Evolutionary conservation across 495 filamentous ascomycete species (phyloP).

Genomic region (Penicillium bovifimosum): DNA sequence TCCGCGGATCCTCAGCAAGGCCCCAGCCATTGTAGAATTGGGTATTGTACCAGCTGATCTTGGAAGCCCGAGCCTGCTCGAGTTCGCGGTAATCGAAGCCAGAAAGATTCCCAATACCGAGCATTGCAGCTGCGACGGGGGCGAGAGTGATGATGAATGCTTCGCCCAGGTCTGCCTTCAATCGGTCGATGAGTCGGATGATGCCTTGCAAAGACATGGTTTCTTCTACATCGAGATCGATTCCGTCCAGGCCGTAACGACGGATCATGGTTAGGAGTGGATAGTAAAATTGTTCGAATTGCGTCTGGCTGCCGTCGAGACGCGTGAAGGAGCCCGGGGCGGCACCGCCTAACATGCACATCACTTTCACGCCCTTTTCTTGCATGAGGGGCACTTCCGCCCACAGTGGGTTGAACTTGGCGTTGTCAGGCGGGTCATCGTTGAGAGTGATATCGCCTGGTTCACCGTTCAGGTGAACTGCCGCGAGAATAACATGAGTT

Average conservation of each 20-base stretch:
- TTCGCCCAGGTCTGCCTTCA: conserved; percentile 65
- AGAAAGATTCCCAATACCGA: conserved; percentile 55
- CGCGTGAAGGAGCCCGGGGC: conserved; percentile 63
- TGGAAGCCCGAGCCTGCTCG: conserved; percentile 55
- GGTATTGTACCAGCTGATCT: conserved; percentile 75
- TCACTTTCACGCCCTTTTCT: conserved; percentile 58
- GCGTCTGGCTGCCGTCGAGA: conserved; percentile 50
- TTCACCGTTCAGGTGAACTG: conserved; percentile 69
- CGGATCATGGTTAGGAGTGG: conserved; percentile 57
- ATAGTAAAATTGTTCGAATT: conserved; percentile 63
- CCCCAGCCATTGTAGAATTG: conserved; percentile 88
- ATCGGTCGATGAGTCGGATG: conserved; percentile 61
- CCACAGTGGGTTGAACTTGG: conserved; percentile 59
- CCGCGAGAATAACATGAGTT: conserved; percentile 74
- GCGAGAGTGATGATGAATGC: conserved; percentile 71
- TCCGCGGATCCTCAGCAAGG: conserved; percentile 48
- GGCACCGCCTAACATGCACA: conserved; percentile 81
- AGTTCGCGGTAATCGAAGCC: conserved; percentile 70
- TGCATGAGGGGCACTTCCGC: conserved; percentile 63
- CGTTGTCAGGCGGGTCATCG: conserved; percentile 58
- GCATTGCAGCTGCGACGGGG: conserved; percentile 69
- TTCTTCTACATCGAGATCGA: conserved; percentile 86
- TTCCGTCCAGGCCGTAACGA: conserved; percentile 55
- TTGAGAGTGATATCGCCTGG: conserved; percentile 63
- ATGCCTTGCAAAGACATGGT: conserved; percentile 64